Conservation (phyloP, 768 basidiomycete genomes). For the Russula ochroleuca region DNA sequence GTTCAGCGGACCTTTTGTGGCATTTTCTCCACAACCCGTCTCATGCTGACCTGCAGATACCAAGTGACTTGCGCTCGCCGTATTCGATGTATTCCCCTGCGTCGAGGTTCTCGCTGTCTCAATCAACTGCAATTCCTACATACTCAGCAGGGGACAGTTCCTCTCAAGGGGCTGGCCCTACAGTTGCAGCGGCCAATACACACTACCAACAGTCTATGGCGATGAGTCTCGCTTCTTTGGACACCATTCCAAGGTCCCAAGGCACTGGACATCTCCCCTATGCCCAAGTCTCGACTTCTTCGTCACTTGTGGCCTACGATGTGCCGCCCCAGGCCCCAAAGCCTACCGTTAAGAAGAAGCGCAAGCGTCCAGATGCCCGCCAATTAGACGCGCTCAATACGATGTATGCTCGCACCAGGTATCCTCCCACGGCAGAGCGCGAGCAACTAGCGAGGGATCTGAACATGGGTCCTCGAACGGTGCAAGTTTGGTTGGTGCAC, state of each 20-base stretch:
- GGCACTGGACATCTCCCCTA: slow-evolving; percentile 41
- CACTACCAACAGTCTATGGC: slow-evolving; percentile 24
- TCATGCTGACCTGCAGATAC: slow-evolving; percentile 14
- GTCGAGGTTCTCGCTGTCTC: slow-evolving; percentile 7
- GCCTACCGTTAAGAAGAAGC: slow-evolving; percentile 74
- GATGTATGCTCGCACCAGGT: slow-evolving; percentile 74
- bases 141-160: slow-evolving; percentile 18
- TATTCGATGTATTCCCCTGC: slow-evolving; percentile 11
- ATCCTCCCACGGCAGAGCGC: slow-evolving; percentile 83
- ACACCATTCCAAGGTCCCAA: slow-evolving; percentile 27
- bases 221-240: slow-evolving; percentile 36
- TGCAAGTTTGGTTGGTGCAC: slow-evolving; percentile 72
- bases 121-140: not conserved
- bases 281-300: slow-evolving; percentile 38
- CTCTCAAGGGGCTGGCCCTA: slow-evolving; percentile 26
- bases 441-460: slow-evolving; percentile 66
- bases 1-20: not conserved
- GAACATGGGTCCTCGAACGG: slow-evolving; percentile 80
- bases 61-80: slow-evolving; percentile 20
- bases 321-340: slow-evolving; percentile 39
- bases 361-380: slow-evolving; percentile 76
- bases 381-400: slow-evolving; percentile 80
- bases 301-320: slow-evolving; percentile 26
- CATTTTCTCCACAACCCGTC: slow-evolving; percentile 5
- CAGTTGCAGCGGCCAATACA: slow-evolving; percentile 5